Percentiles rank a stretch among this genome's conserved stretches.
Conservation (phyloP, 768 basidiomycete species). For the Leccinum arenicola region DNA sequence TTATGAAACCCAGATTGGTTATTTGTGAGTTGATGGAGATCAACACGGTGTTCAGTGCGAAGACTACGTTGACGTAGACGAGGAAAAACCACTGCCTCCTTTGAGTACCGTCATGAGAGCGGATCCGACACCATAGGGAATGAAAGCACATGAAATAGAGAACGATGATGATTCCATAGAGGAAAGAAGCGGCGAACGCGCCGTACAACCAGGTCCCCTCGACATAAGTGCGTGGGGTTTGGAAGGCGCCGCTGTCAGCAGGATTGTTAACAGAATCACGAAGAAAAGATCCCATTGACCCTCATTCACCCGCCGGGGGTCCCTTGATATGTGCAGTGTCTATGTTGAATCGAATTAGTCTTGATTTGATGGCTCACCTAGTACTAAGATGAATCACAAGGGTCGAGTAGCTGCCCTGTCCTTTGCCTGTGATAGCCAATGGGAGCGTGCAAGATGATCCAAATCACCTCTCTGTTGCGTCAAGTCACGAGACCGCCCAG, state of each 20-base stretch:
- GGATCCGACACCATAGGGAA: slow-evolving; percentile 28
- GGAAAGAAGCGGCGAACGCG: slow-evolving; percentile 25
- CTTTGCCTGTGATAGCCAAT: no score
- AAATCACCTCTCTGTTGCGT: no score
- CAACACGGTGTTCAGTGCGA: slow-evolving; percentile 29
- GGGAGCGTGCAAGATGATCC: no score
- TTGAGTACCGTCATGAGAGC: not conserved
- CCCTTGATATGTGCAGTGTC: not conserved
- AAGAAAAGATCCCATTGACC: not conserved
- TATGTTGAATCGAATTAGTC: not conserved
- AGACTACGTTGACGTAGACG: slow-evolving; percentile 29
- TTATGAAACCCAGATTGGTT: slow-evolving; percentile 29
- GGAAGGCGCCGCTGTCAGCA: slow-evolving; percentile 6
- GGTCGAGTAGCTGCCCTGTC: no score
- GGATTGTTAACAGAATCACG: slow-evolving; percentile 5
- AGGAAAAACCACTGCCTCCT: slow-evolving; percentile 28
- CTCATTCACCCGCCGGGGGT: not conserved
- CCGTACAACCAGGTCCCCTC: slow-evolving; percentile 32
- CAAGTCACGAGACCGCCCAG: not conserved
- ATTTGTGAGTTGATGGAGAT: slow-evolving; percentile 20
- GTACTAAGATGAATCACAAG: no score
- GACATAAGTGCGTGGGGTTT: slow-evolving; percentile 13
- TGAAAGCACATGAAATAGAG: slow-evolving; percentile 27
- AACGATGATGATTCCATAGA: slow-evolving; percentile 29
- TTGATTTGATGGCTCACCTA: not conserved